These are phyloP conservation scores for Meyerozyma smithsonii DNA, from an alignment of 1,139 yeast species.

Conservation along the genomic window DNA sequence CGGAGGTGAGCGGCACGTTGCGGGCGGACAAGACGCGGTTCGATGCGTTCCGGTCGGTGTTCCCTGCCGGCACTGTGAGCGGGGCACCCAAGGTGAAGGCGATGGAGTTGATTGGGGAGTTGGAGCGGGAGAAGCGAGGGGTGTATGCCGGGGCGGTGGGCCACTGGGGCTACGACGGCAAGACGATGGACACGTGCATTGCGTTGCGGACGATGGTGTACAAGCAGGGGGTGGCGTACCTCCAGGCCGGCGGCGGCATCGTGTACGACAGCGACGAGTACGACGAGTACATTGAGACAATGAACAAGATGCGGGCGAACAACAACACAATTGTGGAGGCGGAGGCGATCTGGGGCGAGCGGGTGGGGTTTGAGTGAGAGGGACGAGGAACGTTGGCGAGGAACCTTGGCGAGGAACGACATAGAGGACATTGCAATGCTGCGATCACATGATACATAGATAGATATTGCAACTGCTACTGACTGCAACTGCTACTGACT, in stretches of 20 bases:
- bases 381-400: too few species aligned
- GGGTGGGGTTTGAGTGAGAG: slow-evolving; percentile 37
- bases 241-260: slow-evolving; percentile 99
- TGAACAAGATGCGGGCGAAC: slow-evolving; percentile 96
- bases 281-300: slow-evolving; percentile 93
- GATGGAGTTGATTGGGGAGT: slow-evolving; percentile 87
- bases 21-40: slow-evolving; percentile 81
- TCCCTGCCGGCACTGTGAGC: slow-evolving; percentile 98
- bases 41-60: slow-evolving; percentile 94
- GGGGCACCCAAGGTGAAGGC: slow-evolving; percentile 98
- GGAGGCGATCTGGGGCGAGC: slow-evolving; percentile 68
- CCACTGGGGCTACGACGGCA: slow-evolving; percentile 92
- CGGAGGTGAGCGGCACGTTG: slow-evolving; percentile 89
- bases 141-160: slow-evolving; percentile 99
- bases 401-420: too few species aligned
- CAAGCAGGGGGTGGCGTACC: slow-evolving; percentile 83
- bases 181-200: slow-evolving; percentile 93
- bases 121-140: slow-evolving; percentile 90
- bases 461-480: too few species aligned
- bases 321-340: slow-evolving; percentile 86
- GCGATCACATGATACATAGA: too few species aligned
- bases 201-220: slow-evolving; percentile 95
- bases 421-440: too few species aligned
- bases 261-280: slow-evolving; percentile 92
- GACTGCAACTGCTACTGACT: too few species aligned